A percentile compares a stretch with the other conserved stretches of the same genome.
phyloP scores from a whole-genome alignment of 2,329 filamentous ascomycete genomes.

The Cladosporium sp. region DNA sequence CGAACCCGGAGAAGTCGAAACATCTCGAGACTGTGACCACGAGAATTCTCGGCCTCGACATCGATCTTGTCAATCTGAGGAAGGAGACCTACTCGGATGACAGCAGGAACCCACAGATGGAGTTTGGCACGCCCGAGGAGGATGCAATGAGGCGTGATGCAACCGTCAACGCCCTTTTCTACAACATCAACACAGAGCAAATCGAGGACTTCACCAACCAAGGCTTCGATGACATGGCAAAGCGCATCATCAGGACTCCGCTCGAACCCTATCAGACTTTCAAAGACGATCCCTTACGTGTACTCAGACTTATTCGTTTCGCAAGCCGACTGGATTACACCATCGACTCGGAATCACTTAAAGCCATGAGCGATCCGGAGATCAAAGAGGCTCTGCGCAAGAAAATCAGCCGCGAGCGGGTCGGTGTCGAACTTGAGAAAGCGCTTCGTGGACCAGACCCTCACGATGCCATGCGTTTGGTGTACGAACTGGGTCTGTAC shows the following conservation, averaged over 20 bases:
- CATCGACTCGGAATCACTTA: conserved; percentile 69
- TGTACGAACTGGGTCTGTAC: conserved; percentile 68
- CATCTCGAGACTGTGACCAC: conserved; percentile 91
- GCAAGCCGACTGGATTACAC: conserved; percentile 78
- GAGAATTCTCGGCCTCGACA: conserved; percentile 78
- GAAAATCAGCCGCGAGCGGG: conserved; percentile 90
- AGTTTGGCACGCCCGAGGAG: conserved; percentile 89
- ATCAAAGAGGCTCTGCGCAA: conserved; percentile 76
- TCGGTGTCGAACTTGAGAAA: conserved; percentile 86
- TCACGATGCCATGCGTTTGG: conserved; percentile 60
- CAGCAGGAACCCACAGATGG: conserved; percentile 86
- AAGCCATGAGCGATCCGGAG: conserved; percentile 73
- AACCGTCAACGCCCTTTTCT: conserved; percentile 94
- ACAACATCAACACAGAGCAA: conserved; percentile 76
- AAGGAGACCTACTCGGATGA: conserved; percentile 90
- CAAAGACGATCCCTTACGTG: conserved; percentile 85
- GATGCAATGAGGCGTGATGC: conserved; percentile 88
- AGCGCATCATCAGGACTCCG: conserved; percentile 76
- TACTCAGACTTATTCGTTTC: conserved; percentile 85
- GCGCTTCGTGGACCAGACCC: conserved; percentile 77
- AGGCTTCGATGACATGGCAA: conserved; percentile 73
- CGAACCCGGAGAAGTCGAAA: conserved; percentile 95
- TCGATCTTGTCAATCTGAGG: conserved; percentile 91
- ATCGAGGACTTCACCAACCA: conserved; percentile 81
- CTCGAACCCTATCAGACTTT: conserved; percentile 89